Percentiles rank a stretch among this genome's conserved stretches.
Evolutionary conservation across 2,329 filamentous ascomycete species (phyloP).

Genomic region (Clonostachys chloroleuca): DNA sequence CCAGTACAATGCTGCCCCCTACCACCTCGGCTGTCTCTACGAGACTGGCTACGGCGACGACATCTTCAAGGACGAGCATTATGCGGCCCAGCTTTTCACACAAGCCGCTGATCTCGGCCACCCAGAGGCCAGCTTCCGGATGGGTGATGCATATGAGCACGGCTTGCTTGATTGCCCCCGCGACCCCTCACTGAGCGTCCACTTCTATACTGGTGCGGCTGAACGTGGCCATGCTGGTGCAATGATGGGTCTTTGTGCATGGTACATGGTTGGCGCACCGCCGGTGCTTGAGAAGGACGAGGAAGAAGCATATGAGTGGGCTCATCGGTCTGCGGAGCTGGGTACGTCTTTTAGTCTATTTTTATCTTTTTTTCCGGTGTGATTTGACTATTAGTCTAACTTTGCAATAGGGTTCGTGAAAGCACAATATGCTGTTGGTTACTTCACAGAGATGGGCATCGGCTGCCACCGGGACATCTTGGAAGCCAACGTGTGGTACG

Average conservation of each 20-base stretch:
- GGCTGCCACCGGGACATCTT: slow-evolving; percentile 91
- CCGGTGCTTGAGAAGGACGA: slow-evolving; percentile 93
- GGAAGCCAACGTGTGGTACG: slow-evolving; percentile 97
- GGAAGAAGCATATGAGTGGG: slow-evolving; percentile 95
- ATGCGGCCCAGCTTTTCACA: slow-evolving; percentile 91
- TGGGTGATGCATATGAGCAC: slow-evolving; percentile 97
- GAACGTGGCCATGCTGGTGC: slow-evolving; percentile 77
- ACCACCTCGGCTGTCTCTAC: slow-evolving; percentile 83
- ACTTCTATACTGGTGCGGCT: slow-evolving; percentile 94
- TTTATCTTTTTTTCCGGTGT: neutral
- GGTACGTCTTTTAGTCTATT: slow-evolving; percentile 51
- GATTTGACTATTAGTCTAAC: neutral
- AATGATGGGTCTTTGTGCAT: slow-evolving; percentile 98
- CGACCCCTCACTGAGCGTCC: slow-evolving; percentile 89
- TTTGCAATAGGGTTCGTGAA: slow-evolving; percentile 52
- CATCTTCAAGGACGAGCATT: slow-evolving; percentile 84
- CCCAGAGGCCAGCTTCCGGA: slow-evolving; percentile 75
- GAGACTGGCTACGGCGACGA: slow-evolving; percentile 93
- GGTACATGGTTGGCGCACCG: slow-evolving; percentile 95
- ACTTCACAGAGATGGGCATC: slow-evolving; percentile 98
- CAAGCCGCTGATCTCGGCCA: slow-evolving; percentile 91
- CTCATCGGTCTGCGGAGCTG: slow-evolving; percentile 75
- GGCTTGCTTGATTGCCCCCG: slow-evolving; percentile 81
- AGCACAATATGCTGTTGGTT: slow-evolving; percentile 92
- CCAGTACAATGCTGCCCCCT: slow-evolving; percentile 91